Evolutionary conservation across 208 protist genomes (phyloP).

Genomic region (Angomonas ambiguus): DNA sequence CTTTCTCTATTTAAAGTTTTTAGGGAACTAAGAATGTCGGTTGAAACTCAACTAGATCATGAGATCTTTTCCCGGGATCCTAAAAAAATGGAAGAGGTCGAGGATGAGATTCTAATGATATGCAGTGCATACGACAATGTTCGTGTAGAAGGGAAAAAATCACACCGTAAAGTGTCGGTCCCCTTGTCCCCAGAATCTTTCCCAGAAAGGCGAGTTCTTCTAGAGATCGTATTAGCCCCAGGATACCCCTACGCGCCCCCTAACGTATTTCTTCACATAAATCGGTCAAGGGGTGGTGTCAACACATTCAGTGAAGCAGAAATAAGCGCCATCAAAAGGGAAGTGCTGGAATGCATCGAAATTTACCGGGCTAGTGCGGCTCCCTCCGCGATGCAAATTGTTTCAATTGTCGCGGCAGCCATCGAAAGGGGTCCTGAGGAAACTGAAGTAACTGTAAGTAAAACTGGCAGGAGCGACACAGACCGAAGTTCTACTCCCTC

Average conservation of each 20-base stretch:
- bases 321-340: conserved; percentile 36
- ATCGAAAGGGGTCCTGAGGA: conserved; percentile 13
- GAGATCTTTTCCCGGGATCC: conserved; percentile 52
- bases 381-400: conserved; percentile 50
- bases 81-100: conserved; percentile 38
- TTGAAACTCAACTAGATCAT: conserved; percentile 14
- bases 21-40: too few species aligned
- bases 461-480: background rate
- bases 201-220: conserved; percentile 28
- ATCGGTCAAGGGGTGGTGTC: conserved; percentile 11
- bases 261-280: conserved; percentile 36
- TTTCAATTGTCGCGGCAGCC: conserved; percentile 16
- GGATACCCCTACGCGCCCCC: conserved; percentile 73
- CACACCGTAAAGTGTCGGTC: conserved; percentile 44
- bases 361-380: conserved; percentile 43
- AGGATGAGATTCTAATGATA: conserved; percentile 68
- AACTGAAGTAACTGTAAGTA: conserved; percentile 10
- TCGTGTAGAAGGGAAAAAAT: conserved; percentile 31
- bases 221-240: conserved; percentile 54
- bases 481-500: conserved; percentile 17
- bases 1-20: background rate
- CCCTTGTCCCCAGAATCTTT: conserved; percentile 32
- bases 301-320: conserved; percentile 29
- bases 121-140: conserved; percentile 59
- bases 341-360: conserved; percentile 49